These are phyloP conservation scores for Suillus fuscotomentosus DNA, from an alignment of 768 basidiomycete genomes.

Conservation along the genomic window DNA sequence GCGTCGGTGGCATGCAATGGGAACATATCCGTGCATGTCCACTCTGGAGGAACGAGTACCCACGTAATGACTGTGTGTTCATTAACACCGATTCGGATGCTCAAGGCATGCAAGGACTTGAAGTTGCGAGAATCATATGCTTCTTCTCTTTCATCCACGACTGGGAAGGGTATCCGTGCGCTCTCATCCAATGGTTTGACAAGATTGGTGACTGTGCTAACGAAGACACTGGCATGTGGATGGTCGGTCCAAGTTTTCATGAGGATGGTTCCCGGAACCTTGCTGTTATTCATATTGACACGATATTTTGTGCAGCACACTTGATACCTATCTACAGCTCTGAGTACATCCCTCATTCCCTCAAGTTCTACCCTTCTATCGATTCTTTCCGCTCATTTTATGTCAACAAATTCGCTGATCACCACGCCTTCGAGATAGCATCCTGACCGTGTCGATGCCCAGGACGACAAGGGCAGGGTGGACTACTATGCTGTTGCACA, in stretches of 20 bases:
- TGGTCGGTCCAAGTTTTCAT: not conserved
- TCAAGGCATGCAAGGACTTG: slow-evolving; percentile 14
- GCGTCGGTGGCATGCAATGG: too few species aligned
- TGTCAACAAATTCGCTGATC: too few species aligned
- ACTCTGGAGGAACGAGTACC: slow-evolving; percentile 12
- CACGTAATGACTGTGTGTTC: not conserved
- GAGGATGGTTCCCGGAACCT: not conserved
- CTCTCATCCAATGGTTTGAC: slow-evolving; percentile 21
- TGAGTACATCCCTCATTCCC: too few species aligned
- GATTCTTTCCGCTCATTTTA: too few species aligned
- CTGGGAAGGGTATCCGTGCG: slow-evolving; percentile 12
- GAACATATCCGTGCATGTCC: too few species aligned
- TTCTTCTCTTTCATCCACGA: slow-evolving; percentile 15
- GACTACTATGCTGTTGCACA: too few species aligned
- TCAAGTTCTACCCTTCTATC: too few species aligned
- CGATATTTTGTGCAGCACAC: not conserved
- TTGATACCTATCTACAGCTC: too few species aligned
- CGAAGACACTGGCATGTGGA: slow-evolving; percentile 17
- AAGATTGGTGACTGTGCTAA: slow-evolving; percentile 13
- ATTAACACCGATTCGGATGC: slow-evolving; percentile 8
- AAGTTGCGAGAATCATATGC: slow-evolving; percentile 11
- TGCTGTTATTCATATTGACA: slow-evolving; percentile 8
- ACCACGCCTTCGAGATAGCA: too few species aligned
- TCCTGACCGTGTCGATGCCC: too few species aligned
- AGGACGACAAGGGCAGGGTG: too few species aligned